These are phyloP conservation scores for Pleurotus tuoliensis DNA, from an alignment of 768 basidiomycete species.

Conservation along the genomic window DNA sequence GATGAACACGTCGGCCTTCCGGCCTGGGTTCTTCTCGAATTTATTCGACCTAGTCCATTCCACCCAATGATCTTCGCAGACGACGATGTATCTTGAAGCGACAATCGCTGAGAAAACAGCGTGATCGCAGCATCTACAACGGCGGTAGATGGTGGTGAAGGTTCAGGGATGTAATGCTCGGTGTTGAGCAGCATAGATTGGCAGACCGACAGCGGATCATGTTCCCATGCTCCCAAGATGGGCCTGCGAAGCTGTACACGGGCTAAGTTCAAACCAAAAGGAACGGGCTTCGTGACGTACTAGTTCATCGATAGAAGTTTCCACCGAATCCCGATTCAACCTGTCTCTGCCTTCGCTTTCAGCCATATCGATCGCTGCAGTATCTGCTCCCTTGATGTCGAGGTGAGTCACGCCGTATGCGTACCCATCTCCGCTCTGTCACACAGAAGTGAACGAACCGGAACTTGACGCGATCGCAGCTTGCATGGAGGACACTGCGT, in stretches of 20 bases:
- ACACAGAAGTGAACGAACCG: conserved; percentile 79
- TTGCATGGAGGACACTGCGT: conserved; percentile 79
- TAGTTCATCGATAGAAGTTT: conserved; percentile 73
- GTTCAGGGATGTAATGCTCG: conserved; percentile 48
- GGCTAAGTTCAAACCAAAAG: background rate
- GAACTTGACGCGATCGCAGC: conserved; percentile 87
- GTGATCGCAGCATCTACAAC: conserved; percentile 87
- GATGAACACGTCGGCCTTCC: conserved; percentile 78
- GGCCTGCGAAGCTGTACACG: conserved; percentile 5
- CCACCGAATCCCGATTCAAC: conserved; percentile 75
- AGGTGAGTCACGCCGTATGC: conserved; percentile 85
- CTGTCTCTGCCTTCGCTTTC: conserved; percentile 37
- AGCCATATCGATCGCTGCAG: conserved; percentile 28
- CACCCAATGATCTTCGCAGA: conserved; percentile 37
- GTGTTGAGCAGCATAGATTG: conserved; percentile 40
- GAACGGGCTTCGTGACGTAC: conserved; percentile 36
- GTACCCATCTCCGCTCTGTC: conserved; percentile 86
- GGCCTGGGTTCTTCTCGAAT: conserved; percentile 39
- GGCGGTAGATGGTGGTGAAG: conserved; percentile 74
- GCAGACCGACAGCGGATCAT: conserved; percentile 76
- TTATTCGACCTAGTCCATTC: conserved; percentile 42
- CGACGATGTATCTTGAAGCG: conserved; percentile 66
- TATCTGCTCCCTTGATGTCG: conserved; percentile 45
- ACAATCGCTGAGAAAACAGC: conserved; percentile 76
- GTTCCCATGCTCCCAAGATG: conserved; percentile 66